A percentile compares a stretch with the other conserved stretches of the same genome.
phyloP scores from a whole-genome alignment of 805 yeast genomes.

The Candida nemodendra region DNA sequence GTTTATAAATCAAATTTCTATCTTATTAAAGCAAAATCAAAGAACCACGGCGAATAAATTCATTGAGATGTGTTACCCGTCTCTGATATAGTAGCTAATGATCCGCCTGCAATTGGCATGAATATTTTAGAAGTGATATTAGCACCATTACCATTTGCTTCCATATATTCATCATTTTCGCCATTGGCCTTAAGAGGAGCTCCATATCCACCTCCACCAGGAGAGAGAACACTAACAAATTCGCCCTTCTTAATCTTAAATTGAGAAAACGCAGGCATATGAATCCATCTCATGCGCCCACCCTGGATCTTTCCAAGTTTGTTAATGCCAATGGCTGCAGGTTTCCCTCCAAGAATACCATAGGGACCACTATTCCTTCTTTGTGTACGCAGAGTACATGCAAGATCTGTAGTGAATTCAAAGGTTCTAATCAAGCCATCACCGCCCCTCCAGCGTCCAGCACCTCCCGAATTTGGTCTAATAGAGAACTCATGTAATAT shows the following conservation, averaged over 20 bases:
- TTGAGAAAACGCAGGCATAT: conserved; percentile 38
- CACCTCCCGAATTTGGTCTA: conserved; percentile 47
- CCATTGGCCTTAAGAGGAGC: conserved; percentile 28
- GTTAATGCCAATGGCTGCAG: conserved; percentile 47
- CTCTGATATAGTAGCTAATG: conserved; percentile 17
- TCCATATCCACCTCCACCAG: conserved; percentile 50
- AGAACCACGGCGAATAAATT: no score
- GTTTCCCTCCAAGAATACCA: conserved; percentile 52
- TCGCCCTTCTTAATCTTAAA: conserved; percentile 39
- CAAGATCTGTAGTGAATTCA: conserved; percentile 39
- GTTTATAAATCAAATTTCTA: no score
- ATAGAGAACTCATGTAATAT: conserved; percentile 44
- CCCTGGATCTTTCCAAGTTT: conserved; percentile 34
- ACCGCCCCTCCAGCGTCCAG: conserved; percentile 48
- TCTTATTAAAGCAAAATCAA: no score
- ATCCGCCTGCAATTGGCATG: conserved; percentile 23
- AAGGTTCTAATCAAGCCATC: conserved; percentile 51
- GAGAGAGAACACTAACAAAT: conserved; percentile 37
- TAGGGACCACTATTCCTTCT: conserved; percentile 53
- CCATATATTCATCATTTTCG: conserved; percentile 32
- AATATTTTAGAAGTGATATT: conserved; percentile 5
- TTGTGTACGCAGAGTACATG: conserved; percentile 47
- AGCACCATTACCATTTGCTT: conserved; percentile 18
- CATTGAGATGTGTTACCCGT: conserved; percentile 18
- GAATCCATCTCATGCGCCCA: conserved; percentile 31